Percentiles rank a stretch among this genome's conserved stretches.
Evolutionary conservation across 257 asterid genomes (phyloP).

Genomic region (Petunia secreta): DNA sequence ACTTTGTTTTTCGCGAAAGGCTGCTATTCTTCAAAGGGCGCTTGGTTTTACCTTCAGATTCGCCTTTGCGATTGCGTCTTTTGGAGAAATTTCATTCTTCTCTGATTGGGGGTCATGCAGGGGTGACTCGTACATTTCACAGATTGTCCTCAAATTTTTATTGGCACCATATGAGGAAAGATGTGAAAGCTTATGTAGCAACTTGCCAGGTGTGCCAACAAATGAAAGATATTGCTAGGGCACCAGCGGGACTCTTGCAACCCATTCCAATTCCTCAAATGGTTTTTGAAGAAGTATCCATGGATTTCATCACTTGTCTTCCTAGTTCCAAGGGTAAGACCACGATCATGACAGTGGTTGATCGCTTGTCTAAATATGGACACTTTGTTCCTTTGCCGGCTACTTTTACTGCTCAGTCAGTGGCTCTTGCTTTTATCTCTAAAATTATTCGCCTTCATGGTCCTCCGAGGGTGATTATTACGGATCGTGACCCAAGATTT

Average conservation of each 20-base stretch:
- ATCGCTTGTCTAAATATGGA: not conserved
- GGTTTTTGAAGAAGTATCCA: not conserved
- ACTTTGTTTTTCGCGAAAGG: too few relatives aligned
- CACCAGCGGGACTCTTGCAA: not conserved
- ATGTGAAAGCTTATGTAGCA: not conserved
- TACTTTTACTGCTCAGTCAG: too few relatives aligned
- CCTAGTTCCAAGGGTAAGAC: not conserved
- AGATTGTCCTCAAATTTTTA: too few relatives aligned
- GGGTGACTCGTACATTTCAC: not conserved
- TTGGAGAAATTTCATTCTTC: not conserved
- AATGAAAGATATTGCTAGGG: not conserved
- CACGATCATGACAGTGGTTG: not conserved
- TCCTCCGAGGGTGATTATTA: too few relatives aligned
- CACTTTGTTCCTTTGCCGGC: not conserved
- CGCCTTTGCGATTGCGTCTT: not conserved
- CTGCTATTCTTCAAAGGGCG: too few relatives aligned
- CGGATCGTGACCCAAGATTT: too few relatives aligned
- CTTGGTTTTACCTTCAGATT: too few relatives aligned
- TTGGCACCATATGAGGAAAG: not conserved
- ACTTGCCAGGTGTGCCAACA: not conserved
- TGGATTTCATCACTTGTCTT: constrained; percentile 9
- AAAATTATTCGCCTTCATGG: too few relatives aligned
- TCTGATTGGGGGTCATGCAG: not conserved
- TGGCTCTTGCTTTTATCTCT: too few relatives aligned
- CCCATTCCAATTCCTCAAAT: not conserved